Evolutionary conservation across 2,329 filamentous ascomycete genomes (phyloP).

Genomic region (Grosmannia huntii): DNA sequence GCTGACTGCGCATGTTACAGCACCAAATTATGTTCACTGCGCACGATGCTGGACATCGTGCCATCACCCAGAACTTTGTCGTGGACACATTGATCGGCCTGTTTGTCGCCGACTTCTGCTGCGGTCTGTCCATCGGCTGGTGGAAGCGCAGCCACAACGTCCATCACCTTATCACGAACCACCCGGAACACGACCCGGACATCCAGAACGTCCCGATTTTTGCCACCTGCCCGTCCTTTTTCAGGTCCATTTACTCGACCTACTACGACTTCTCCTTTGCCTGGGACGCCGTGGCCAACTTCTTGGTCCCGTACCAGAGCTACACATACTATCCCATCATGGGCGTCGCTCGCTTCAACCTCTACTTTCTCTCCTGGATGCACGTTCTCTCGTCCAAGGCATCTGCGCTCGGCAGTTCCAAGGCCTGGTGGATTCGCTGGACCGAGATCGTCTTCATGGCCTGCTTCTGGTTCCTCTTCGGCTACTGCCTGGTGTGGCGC

Average conservation of each 20-base stretch:
- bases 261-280: conserved; percentile 54
- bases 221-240: conserved; percentile 52
- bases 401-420: conserved; percentile 38
- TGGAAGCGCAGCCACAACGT: conserved; percentile 60
- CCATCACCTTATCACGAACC: conserved; percentile 54
- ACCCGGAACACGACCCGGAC: conserved; percentile 46
- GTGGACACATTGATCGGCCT: conserved; percentile 47
- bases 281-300: conserved; percentile 48
- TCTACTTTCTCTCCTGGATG: conserved; percentile 54
- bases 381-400: conserved; percentile 46
- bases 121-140: conserved; percentile 54
- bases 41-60: conserved; percentile 51
- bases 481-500: conserved; percentile 50
- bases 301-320: conserved; percentile 47
- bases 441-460: conserved; percentile 49
- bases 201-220: conserved; percentile 59
- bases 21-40: conserved; percentile 58
- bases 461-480: conserved; percentile 57
- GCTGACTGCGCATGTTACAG: conserved; percentile 35
- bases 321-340: conserved; percentile 60
- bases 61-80: conserved; percentile 47
- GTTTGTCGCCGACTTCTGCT: conserved; percentile 52
- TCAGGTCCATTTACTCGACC: conserved; percentile 47
- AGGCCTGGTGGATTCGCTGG: conserved; percentile 55
- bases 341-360: conserved; percentile 57